These are phyloP conservation scores for Diddensiella transvaalensis DNA, from an alignment of 805 yeast genomes.

Conservation along the genomic window DNA sequence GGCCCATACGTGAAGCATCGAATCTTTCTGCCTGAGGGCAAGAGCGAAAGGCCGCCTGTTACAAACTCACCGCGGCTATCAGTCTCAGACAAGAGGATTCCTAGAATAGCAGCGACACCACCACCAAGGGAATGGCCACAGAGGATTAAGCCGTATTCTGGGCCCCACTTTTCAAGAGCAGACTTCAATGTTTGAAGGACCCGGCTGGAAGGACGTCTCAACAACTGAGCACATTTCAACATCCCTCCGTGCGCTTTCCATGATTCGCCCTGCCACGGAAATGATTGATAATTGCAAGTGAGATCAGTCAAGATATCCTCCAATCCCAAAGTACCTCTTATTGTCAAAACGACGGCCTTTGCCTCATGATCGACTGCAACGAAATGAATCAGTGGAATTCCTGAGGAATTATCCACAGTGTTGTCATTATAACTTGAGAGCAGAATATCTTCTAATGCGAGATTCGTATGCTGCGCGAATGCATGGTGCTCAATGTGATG, in stretches of 20 bases:
- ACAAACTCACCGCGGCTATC: slow-evolving; percentile 20
- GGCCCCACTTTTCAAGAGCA: slow-evolving; percentile 28
- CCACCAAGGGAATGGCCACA: slow-evolving; percentile 37
- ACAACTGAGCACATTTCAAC: slow-evolving; percentile 29
- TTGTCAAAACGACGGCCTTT: slow-evolving; percentile 32
- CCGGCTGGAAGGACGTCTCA: slow-evolving; percentile 24
- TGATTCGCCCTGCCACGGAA: slow-evolving; percentile 29
- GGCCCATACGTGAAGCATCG: slow-evolving; percentile 35
- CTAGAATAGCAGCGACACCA: slow-evolving; percentile 33
- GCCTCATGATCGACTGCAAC: slow-evolving; percentile 32
- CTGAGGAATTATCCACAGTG: slow-evolving; percentile 24
- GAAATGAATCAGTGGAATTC: slow-evolving; percentile 33
- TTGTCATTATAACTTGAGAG: slow-evolving; percentile 31
- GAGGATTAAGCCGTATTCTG: slow-evolving; percentile 31
- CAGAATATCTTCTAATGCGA: slow-evolving; percentile 30
- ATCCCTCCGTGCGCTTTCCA: slow-evolving; percentile 34
- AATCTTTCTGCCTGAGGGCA: slow-evolving; percentile 30
- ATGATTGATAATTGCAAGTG: slow-evolving; percentile 31
- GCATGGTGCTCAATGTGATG: slow-evolving; percentile 33
- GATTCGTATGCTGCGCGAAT: slow-evolving; percentile 31
- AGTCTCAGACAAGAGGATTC: slow-evolving; percentile 26
- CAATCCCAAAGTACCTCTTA: slow-evolving; percentile 34
- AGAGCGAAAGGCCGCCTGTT: slow-evolving; percentile 21
- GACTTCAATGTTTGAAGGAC: slow-evolving; percentile 28
- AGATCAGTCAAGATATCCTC: slow-evolving; percentile 34